Conservation (phyloP, 129 eudicot genomes). For the Arctium minus region DNA sequence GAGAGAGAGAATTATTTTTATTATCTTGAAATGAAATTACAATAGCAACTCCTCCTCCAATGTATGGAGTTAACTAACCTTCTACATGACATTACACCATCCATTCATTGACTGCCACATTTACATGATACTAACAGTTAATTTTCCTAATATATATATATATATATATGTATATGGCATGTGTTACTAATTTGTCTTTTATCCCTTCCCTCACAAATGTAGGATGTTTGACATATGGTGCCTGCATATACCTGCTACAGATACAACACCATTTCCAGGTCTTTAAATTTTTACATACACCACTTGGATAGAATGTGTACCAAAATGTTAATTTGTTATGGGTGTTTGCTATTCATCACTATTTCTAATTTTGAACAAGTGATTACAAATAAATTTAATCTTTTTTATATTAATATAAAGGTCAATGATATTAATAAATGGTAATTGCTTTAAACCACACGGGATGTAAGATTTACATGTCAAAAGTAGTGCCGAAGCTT, state of each 20-base stretch:
- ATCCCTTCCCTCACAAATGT: background rate
- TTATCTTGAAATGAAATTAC: too few species aligned
- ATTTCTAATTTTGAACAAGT: background rate
- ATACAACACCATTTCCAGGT: conserved; percentile 79
- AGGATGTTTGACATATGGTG: conserved; percentile 88
- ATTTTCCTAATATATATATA: background rate
- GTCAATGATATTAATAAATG: too few species aligned
- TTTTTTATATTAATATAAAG: too few species aligned
- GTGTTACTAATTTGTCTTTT: conserved; percentile 12
- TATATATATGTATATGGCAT: background rate
- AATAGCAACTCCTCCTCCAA: too few species aligned
- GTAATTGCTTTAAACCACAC: background rate
- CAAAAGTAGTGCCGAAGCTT: background rate
- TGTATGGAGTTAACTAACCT: too few species aligned
- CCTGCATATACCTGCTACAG: conserved; percentile 64
- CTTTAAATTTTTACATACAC: background rate
- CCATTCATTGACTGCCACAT: background rate
- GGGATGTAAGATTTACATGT: background rate
- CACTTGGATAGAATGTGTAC: background rate
- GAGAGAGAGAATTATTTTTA: too few species aligned
- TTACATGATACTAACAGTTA: background rate
- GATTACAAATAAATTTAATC: too few species aligned
- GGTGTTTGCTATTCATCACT: too few species aligned
- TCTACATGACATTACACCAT: too few species aligned
- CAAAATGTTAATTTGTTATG: background rate